Evolutionary conservation across 2,329 filamentous ascomycete genomes (phyloP), one percentile per base, ranked within the genome.

Genomic region (Verticillium longisporum): DNA sequence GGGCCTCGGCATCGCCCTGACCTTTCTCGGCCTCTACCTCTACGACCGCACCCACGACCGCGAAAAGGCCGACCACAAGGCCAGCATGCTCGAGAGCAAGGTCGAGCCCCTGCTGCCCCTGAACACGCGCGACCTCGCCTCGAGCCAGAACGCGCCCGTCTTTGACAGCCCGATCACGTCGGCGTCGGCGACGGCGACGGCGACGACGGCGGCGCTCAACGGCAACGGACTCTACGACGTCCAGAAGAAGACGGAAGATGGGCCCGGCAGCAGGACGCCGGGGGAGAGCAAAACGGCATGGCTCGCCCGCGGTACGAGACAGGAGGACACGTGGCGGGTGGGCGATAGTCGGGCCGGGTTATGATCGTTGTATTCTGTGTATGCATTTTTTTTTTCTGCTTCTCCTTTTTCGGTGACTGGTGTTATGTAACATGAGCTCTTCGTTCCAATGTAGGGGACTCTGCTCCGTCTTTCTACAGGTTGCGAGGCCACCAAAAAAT

Each of bases 11-110:
- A 97, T 99, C 69, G 84, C 77, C 4, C 84, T 99, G 55, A 99
- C 95, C 0, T 97, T 97, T 71, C 69, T 97, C 34, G 95, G 95
- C 0, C 82, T 99, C 14, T 99, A 98, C 72, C 83, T 99, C 50
- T 99, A 99, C 74, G 95, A 99, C 74, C 88, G 95, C 63, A 96
- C 92, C 18, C 93, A 87, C 69, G 89, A 96, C 71, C 89, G 89
- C 67, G 92, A 91, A 70, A 93, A 93, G 72, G 92, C 91, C 37
- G 93, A 98, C 71, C 88, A 89, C 67, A 88, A 88, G 66, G 91
- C 91, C 3, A 87, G 89, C 66, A 84, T 87, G 68, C 84, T 91
- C 69, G 76, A 76, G 56, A 75, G 72, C 32, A 78, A 80, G 37
- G 69, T 70, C 15, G 80, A 83, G 10, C 79, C 87, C 1, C 73